Evolutionary conservation across 495 filamentous ascomycete genomes (phyloP), one percentile per base, ranked within the genome.

Genomic region (Talaromyces adpressus): DNA sequence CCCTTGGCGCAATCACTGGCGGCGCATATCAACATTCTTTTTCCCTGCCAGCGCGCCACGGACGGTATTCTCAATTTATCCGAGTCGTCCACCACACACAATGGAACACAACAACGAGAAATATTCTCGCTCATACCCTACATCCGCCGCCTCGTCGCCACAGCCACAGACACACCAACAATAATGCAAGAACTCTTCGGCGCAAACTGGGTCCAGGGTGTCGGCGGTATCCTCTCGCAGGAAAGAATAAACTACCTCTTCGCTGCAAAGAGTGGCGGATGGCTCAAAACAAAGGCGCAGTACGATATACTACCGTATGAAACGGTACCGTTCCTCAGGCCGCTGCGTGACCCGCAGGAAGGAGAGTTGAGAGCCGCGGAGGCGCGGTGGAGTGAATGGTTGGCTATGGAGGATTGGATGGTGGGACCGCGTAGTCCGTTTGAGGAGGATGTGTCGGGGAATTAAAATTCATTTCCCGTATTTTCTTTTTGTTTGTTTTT

Each of bases 341-440:
- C 93, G 39, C 76, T 97, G 36, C 85, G 86, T 63, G 81, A 85
- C 41, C 85, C 89, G 8, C 81, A 82, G 34, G 86, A 92, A 73
- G 84, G 84, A 51, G 94, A 98, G 77, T 90, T 98, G 64, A 84
- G 87, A 41, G 77, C 72, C 30, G 94, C 93, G 0, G 92, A 98
- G 75, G 82, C 80, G 57, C 84, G 79, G 58, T 97, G 91, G 90
- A 91, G 87, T 70, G 85, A 89, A 71, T 96, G 91, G 90, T 73
- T 96, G 41, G 91, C 91, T 4, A 96, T 97, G 91, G 91, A 96
- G 73, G 92, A 97, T 73, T 96, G 92, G 91, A 95, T 96, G 91
- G 78, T 96, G 45, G 92, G 90, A 34, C 74, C 83, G 2, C 73
- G 85, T 57, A 84, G 83, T 70, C 85, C 84, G 52, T 80, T 62